A percentile compares a stretch with the other conserved stretches of the same genome.
Conservation (phyloP, 2,329 filamentous ascomycete species). For the Colletotrichum tropicale region DNA sequence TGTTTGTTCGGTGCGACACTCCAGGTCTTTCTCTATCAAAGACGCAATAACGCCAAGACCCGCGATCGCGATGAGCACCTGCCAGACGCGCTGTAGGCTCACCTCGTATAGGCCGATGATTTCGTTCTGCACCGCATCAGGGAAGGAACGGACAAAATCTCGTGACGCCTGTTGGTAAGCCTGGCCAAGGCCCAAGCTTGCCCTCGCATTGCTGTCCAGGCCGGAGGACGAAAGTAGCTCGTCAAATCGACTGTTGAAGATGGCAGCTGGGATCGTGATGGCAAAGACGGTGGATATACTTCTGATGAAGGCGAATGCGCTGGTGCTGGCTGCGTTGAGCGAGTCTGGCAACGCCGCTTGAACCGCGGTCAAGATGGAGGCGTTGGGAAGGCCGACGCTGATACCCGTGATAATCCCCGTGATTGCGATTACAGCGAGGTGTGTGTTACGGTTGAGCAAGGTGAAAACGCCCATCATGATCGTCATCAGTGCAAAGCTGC, state of each 20-base stretch:
- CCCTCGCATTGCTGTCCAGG: not conserved
- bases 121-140: not conserved
- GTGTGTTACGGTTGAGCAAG: slow-evolving; percentile 33
- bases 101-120: not conserved
- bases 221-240: slow-evolving; percentile 42
- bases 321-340: slow-evolving; percentile 41
- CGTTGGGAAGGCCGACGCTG: slow-evolving; percentile 50
- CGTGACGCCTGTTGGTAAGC: not conserved
- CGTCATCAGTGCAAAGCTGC: slow-evolving; percentile 38
- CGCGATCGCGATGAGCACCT: slow-evolving; percentile 30
- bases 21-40: slow-evolving; percentile 26
- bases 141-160: not conserved
- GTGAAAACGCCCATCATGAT: slow-evolving; percentile 38
- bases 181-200: not conserved
- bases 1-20: slow-evolving; percentile 24
- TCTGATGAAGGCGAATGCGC: slow-evolving; percentile 49
- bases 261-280: slow-evolving; percentile 74
- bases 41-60: slow-evolving; percentile 25
- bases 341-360: slow-evolving; percentile 53
- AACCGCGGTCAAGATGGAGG: slow-evolving; percentile 45
- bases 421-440: slow-evolving; percentile 29
- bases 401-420: slow-evolving; percentile 45
- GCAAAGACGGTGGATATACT: slow-evolving; percentile 64
- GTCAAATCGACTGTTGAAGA: slow-evolving; percentile 52
- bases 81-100: slow-evolving; percentile 29